These are phyloP conservation scores for Marasmius fiardii DNA, from an alignment of 1,284 basidiomycete genomes.

Conservation along the genomic window DNA sequence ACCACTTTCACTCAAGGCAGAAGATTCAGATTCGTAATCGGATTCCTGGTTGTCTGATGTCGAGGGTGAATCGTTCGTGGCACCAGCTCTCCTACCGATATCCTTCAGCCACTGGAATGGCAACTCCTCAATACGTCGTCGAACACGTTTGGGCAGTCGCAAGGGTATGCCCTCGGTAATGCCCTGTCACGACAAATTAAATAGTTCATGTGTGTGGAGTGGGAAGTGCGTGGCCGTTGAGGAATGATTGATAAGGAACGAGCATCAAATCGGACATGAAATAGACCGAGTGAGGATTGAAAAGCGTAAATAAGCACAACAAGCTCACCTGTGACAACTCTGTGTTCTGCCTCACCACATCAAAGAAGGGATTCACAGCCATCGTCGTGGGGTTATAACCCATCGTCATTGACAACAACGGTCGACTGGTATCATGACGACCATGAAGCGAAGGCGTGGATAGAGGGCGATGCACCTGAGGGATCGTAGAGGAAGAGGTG, in stretches of 20 bases:
- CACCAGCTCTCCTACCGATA: slow-evolving; percentile 54
- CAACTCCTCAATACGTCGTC: slow-evolving; percentile 65
- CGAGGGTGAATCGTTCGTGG: slow-evolving; percentile 16
- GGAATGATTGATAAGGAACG: neutral
- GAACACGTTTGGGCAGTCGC: slow-evolving; percentile 60
- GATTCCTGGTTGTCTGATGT: neutral
- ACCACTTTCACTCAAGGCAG: too few species aligned
- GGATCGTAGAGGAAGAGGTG: slow-evolving; percentile 53
- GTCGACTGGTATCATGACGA: neutral
- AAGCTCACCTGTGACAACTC: slow-evolving; percentile 66
- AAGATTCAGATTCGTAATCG: neutral
- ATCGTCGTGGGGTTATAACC: slow-evolving; percentile 8
- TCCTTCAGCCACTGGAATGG: slow-evolving; percentile 81
- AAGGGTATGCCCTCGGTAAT: slow-evolving; percentile 82
- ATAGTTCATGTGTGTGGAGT: neutral
- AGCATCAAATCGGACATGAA: too few species aligned
- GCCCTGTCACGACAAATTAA: slow-evolving; percentile 31
- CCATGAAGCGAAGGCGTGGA: slow-evolving; percentile 16
- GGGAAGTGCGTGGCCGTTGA: too few species aligned
- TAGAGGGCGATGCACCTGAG: slow-evolving; percentile 20
- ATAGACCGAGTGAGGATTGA: neutral
- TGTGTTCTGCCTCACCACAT: slow-evolving; percentile 92
- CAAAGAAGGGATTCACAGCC: slow-evolving; percentile 86
- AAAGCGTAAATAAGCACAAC: neutral
- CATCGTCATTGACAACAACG: slow-evolving; percentile 15